phyloP scores from a whole-genome alignment of 2,329 filamentous ascomycete species.

The Talaromyces sp. region DNA sequence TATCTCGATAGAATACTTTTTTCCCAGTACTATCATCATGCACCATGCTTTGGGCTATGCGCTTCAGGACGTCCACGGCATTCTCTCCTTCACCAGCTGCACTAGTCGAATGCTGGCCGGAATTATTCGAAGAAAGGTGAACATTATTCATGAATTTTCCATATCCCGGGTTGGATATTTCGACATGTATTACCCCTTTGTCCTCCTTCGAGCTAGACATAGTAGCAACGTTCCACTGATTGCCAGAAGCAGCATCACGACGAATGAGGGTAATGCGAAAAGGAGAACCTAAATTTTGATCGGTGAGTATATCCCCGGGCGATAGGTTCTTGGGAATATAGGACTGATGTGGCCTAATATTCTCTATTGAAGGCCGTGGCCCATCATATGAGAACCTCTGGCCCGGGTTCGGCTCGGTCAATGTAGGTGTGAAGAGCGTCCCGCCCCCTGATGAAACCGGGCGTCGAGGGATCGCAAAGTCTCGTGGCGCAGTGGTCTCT shows the following conservation, averaged over 20 bases:
- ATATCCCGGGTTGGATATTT: slow-evolving; percentile 60
- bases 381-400: slow-evolving; percentile 1
- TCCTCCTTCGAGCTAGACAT: slow-evolving; percentile 47
- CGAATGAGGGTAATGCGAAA: slow-evolving; percentile 62
- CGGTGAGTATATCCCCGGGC: background rate
- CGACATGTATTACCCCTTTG: slow-evolving; percentile 46
- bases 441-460: slow-evolving; percentile 18
- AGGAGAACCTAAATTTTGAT: slow-evolving; percentile 20
- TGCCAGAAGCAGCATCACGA: slow-evolving; percentile 65
- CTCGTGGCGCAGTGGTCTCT: background rate
- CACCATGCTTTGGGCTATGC: slow-evolving; percentile 6
- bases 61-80: slow-evolving; percentile 12
- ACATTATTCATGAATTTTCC: slow-evolving; percentile 51
- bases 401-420: background rate
- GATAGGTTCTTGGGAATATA: slow-evolving; percentile 20
- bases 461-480: slow-evolving; percentile 20
- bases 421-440: background rate
- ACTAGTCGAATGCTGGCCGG: slow-evolving; percentile 26
- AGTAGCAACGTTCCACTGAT: slow-evolving; percentile 72
- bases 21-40: background rate
- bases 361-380: background rate
- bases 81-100: background rate
- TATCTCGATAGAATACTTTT: slow-evolving; percentile 9
- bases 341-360: background rate
- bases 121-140: slow-evolving; percentile 31